These are phyloP conservation scores for Hanseniaspora opuntiae DNA, from an alignment of 805 yeast genomes.

Conservation along the genomic window DNA sequence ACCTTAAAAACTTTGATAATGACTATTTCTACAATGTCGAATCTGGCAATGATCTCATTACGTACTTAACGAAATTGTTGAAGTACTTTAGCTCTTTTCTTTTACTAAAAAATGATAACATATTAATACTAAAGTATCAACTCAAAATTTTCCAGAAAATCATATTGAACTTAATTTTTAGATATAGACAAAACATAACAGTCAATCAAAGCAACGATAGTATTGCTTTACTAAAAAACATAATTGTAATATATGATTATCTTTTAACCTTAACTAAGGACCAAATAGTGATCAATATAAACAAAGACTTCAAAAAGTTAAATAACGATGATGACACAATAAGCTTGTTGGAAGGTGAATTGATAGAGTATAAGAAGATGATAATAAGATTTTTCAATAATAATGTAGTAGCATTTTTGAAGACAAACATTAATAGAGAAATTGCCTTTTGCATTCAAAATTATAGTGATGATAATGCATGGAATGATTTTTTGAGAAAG, in stretches of 20 bases:
- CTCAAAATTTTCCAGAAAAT: constrained; percentile 28
- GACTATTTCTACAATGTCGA: constrained; percentile 14
- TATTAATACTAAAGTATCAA: constrained; percentile 32
- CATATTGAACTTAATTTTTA: constrained; percentile 13
- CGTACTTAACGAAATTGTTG: constrained; percentile 34
- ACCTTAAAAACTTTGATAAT: constrained; percentile 31
- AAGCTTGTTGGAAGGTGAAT: constrained; percentile 5
- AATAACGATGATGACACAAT: neutral
- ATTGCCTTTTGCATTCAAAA: neutral
- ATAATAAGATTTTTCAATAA: constrained; percentile 6
- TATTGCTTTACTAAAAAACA: constrained; percentile 1
- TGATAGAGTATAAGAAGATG: constrained; percentile 6
- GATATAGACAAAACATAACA: constrained; percentile 8
- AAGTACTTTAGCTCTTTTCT: constrained; percentile 31
- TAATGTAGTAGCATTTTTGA: neutral
- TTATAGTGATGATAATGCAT: neutral
- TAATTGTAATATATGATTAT: constrained; percentile 7
- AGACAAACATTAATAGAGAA: neutral
- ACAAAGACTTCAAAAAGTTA: constrained; percentile 1
- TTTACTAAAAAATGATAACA: constrained; percentile 21
- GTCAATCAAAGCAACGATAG: neutral
- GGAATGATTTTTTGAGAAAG: neutral
- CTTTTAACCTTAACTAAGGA: neutral
- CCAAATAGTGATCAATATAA: neutral
- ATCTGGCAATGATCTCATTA: constrained; percentile 30